Evolutionary conservation across 73 alveolate species (phyloP).

Genomic region (Tetrahymena borealis): DNA sequence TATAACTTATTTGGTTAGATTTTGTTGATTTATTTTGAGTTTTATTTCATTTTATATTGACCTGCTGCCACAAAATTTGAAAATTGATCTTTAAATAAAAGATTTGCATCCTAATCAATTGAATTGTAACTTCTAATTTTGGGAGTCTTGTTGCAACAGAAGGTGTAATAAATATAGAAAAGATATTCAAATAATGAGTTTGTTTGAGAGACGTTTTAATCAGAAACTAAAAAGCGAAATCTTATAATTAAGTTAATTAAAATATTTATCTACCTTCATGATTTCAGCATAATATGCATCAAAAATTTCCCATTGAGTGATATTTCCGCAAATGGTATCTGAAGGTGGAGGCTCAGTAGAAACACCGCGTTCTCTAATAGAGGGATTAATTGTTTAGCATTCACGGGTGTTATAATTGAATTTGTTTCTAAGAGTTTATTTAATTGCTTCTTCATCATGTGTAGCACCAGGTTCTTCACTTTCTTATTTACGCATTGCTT

Average conservation of each 20-base stretch:
- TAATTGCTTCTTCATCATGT: constrained; percentile 53
- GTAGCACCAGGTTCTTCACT: constrained; percentile 58
- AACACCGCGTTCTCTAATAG: constrained; percentile 78
- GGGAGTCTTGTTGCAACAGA: neutral
- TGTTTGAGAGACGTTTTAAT: neutral
- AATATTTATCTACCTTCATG: constrained; percentile 45
- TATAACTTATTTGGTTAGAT: no score
- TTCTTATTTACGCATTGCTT: constrained; percentile 56
- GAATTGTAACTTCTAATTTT: neutral
- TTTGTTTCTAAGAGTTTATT: constrained; percentile 76
- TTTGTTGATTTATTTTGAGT: no score
- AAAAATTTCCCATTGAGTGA: constrained; percentile 98
- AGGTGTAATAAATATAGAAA: neutral
- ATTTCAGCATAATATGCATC: constrained; percentile 95
- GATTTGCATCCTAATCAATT: neutral
- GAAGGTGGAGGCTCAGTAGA: constrained; percentile 92
- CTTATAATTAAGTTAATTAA: no score
- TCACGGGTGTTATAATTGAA: constrained; percentile 90
- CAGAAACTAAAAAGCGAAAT: neutral
- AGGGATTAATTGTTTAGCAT: constrained; percentile 76
- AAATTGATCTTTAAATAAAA: neutral
- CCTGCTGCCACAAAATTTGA: neutral
- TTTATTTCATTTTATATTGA: neutral
- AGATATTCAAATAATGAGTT: neutral
- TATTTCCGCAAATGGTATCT: constrained; percentile 67